Conservation (phyloP, 306 rosid genomes). For the Spatholobus suberectus region DNA sequence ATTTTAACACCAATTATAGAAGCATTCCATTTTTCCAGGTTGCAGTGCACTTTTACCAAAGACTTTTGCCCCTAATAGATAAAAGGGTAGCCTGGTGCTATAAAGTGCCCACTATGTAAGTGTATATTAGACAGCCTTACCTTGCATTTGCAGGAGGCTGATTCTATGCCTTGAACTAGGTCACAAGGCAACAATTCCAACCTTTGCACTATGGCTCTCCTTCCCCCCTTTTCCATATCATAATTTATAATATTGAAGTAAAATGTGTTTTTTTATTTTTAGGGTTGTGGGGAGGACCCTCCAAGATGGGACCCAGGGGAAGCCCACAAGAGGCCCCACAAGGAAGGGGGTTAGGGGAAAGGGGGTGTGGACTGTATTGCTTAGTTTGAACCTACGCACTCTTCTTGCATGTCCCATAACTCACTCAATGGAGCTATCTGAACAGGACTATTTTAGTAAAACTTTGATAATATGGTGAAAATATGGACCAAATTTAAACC, state of each 20-base stretch:
- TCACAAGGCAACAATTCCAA: not conserved
- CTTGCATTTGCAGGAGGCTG: not conserved
- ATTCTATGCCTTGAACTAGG: not conserved
- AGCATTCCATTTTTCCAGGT: not conserved
- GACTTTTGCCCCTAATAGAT: not conserved
- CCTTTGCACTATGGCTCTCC: not conserved
- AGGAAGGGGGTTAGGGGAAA: not conserved
- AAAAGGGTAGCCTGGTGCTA: not conserved
- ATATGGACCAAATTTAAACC: not conserved
- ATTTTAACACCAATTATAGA: not conserved
- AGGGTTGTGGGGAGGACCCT: not conserved
- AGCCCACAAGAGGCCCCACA: not conserved
- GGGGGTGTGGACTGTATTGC: not conserved
- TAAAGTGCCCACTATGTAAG: not conserved
- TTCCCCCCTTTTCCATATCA: not conserved
- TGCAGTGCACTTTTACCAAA: not conserved
- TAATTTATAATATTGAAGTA: not conserved
- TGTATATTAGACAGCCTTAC: not conserved
- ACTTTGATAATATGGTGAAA: not conserved
- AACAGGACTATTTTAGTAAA: not conserved
- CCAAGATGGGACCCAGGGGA: not conserved
- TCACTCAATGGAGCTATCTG: no score
- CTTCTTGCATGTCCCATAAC: not conserved
- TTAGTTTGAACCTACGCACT: not conserved
- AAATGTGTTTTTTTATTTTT: not conserved